These are phyloP conservation scores for Glarea lozoyensis DNA, from an alignment of 495 filamentous ascomycete genomes.

Conservation along the genomic window DNA sequence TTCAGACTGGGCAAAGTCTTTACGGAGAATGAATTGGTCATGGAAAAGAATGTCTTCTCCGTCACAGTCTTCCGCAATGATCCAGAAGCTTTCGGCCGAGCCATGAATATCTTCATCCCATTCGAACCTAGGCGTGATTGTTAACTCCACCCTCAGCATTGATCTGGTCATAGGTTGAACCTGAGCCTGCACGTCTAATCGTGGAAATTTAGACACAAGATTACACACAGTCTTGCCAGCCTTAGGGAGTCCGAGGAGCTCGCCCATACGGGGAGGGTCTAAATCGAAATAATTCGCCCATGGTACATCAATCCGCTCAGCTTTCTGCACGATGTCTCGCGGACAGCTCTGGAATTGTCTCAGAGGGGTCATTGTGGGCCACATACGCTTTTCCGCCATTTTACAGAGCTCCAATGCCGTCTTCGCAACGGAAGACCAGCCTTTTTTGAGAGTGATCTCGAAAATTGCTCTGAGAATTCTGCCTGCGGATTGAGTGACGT, in stretches of 20 bases:
- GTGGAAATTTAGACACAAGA: conserved; percentile 85
- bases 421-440: conserved; percentile 91
- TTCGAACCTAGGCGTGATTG: conserved; percentile 89
- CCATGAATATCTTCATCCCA: conserved; percentile 93
- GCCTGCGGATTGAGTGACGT: conserved; percentile 95
- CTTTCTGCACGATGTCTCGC: conserved; percentile 79
- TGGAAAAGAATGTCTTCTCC: conserved; percentile 95
- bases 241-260: conserved; percentile 86
- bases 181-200: conserved; percentile 83
- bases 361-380: conserved; percentile 95
- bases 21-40: conserved; percentile 86
- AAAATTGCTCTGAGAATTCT: conserved; percentile 94
- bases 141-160: conserved; percentile 89
- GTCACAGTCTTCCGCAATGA: conserved; percentile 93
- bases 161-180: conserved; percentile 92
- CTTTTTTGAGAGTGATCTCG: conserved; percentile 92
- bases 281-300: conserved; percentile 93
- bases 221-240: conserved; percentile 78
- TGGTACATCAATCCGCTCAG: conserved; percentile 88
- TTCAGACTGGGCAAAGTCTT: conserved; percentile 67
- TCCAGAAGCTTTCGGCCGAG: conserved; percentile 86
- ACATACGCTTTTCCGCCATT: conserved; percentile 99
- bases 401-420: conserved; percentile 93
- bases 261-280: conserved; percentile 94
- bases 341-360: conserved; percentile 81